Evolutionary conservation across 2,329 filamentous ascomycete genomes (phyloP), one percentile per base, ranked within the genome.

Genomic region (Trichoderma harzianum): DNA sequence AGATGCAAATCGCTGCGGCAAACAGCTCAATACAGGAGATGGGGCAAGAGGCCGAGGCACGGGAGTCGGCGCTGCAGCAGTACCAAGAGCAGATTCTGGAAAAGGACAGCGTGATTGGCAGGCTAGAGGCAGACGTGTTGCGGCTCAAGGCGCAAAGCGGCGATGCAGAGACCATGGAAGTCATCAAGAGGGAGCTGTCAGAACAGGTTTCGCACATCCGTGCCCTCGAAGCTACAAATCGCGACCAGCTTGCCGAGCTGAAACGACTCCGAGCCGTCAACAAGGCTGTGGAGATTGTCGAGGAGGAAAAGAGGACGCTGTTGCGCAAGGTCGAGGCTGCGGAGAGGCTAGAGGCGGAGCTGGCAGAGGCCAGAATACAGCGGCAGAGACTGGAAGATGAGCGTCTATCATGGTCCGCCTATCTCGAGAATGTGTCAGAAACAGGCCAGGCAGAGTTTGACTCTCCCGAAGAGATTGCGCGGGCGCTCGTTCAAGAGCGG

Each of bases 201-300:
- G 95, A 98, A 74, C 96, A 98, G 78, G 93, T 99, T 1, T 87
- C 90, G n/a, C 94, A 98, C 78, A 97, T 98, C 74, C 91, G 93
- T 72, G 91, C 89, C 34, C 85, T 99, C 3, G 96, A 99, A 79
- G 87, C 89, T 1, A 89, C 89, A 43, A 97, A 94, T 74, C 87
- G 93, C 28, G 93, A 97, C 64, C 93, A 97, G 78, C 85, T 89
- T 16, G 82, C 87, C 0, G 95, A 99, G 79, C 83, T 99, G 43
- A 93, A 92, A 76, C 92, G 94, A 75, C 86, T 97, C 47, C 91
- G 94, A 16, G 92, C 94, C 75, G 83, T 92, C 4, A 91, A 94
- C 79, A 95, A 93, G 82, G 93, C 93, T n/a, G 91, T 97, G 1
- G 93, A 97, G 78, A 89, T 99, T 2, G 92, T 98, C 0, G 94